Evolutionary conservation across 192 early-diverging fungal genomes (phyloP).

Genomic region (Bifiguratus adelaidae): DNA sequence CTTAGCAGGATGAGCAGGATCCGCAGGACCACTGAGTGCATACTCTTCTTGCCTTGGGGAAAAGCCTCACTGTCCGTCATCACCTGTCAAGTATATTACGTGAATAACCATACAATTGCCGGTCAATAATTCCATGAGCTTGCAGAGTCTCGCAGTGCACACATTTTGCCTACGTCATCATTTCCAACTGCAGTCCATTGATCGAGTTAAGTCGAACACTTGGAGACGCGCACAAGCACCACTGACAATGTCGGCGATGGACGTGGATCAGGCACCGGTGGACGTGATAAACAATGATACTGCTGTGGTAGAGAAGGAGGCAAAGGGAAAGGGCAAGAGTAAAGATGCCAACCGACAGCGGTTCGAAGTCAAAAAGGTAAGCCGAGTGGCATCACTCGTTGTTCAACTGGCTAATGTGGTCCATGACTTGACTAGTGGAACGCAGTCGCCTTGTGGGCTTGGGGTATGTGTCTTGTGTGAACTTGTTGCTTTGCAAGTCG

Average conservation of each 20-base stretch:
- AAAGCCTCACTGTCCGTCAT: too few relatives aligned
- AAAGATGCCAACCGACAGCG: conserved; percentile 54
- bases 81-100: too few relatives aligned
- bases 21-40: too few relatives aligned
- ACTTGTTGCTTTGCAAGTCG: not conserved
- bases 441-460: conserved; percentile 97
- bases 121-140: too few relatives aligned
- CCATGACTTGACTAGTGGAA: conserved; percentile 71
- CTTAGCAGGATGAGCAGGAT: too few relatives aligned
- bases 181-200: too few relatives aligned
- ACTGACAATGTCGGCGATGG: not conserved
- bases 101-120: too few relatives aligned
- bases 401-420: not conserved
- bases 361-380: conserved; percentile 93
- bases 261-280: conserved; percentile 3
- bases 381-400: not conserved
- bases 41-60: too few relatives aligned
- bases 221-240: too few relatives aligned
- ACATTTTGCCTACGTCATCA: too few relatives aligned
- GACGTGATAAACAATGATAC: conserved; percentile 22
- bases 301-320: conserved; percentile 15
- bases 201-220: too few relatives aligned
- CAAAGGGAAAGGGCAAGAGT: conserved; percentile 47
- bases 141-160: too few relatives aligned
- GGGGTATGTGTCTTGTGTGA: conserved; percentile 50